These are phyloP conservation scores for Ceratocystis huliohia DNA, from an alignment of 2,329 filamentous ascomycete species.

Conservation along the genomic window DNA sequence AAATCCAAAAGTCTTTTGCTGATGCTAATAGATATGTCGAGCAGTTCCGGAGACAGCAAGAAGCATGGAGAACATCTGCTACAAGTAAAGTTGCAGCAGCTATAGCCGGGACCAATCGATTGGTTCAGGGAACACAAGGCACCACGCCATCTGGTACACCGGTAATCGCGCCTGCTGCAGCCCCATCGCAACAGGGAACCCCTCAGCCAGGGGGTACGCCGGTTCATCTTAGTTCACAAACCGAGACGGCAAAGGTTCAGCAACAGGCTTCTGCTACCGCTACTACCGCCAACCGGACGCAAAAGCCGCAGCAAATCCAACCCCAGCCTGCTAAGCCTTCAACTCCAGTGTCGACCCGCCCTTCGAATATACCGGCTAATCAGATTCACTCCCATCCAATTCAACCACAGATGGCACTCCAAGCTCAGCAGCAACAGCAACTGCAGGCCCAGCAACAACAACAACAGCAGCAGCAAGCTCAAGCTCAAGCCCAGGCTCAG, in stretches of 20 bases:
- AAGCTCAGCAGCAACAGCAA: conserved; percentile 17
- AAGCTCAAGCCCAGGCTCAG: conserved; percentile 3
- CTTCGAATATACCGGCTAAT: conserved; percentile 9
- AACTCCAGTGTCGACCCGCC: conserved; percentile 6
- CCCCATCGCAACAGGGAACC: conserved; percentile 5
- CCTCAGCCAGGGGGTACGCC: conserved; percentile 6
- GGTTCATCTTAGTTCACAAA: conserved; percentile 7
- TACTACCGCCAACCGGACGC: conserved; percentile 12
- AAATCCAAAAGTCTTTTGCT: conserved; percentile 33
- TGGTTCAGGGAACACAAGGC: conserved; percentile 8
- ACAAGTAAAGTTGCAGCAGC: conserved; percentile 17
- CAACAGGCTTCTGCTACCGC: conserved; percentile 15
- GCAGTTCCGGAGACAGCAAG: conserved; percentile 36
- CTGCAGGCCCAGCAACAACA: conserved; percentile 23
- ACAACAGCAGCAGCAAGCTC: conserved; percentile 23
- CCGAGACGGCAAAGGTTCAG: conserved; percentile 21
- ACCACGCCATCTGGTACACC: conserved; percentile 1
- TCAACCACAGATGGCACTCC: conserved; percentile 23
- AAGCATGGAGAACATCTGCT: conserved; percentile 24
- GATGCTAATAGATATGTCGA: conserved; percentile 40
- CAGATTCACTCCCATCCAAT: conserved; percentile 21
- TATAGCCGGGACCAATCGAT: conserved; percentile 15
- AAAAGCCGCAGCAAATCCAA: conserved; percentile 17
- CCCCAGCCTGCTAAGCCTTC: conserved; percentile 17
- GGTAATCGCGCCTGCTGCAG: conserved; percentile 6